Evolutionary conservation across 2,329 filamentous ascomycete species (phyloP), one percentile per base, ranked within the genome.

Genomic region (Colletotrichum sp.): DNA sequence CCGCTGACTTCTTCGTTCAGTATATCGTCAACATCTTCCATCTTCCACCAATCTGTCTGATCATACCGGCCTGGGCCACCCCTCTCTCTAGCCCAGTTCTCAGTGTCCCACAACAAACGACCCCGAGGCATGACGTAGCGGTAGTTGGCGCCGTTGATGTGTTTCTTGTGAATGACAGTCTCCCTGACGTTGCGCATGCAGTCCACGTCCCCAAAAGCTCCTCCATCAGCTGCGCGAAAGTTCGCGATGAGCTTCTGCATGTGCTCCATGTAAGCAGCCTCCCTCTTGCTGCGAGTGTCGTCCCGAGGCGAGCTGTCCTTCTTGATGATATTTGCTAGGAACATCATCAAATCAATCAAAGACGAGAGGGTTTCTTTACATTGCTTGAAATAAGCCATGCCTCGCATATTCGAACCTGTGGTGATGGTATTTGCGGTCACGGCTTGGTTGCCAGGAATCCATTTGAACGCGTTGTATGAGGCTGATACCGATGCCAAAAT

Each of bases 281-380:
- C 39, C 18, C 77, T 78, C 52, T 55, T 30, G 30, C 32, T 63
- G 28, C 69, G 57, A 21, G 15, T 67, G 16, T 24, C 34, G 13
- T 28, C 30, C 10, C 71, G 44, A 8, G 16, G 18, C 24, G 44
- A 28, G 12, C 34, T 52, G 39, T 67, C 71, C 6, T 64, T 32
- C 5, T 30, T 26, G 15, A 68, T 57, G 59, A 57, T 16, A 3
- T 68, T 30, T 13, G 66, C 63, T 21, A 74, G 72, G 63, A 77
- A 81, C 72, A 79, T 77, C 63, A 79, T 67, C 18, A 75, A 52
- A 69, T 80, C 79, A 60, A 80, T 79, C 7, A 78, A 71, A 10
- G 75, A 78, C 28, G 77, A 76, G 26, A 80, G 12, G 9, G 72
- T 67, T 24, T 68, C 55, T 13, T 63, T 64, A n/a, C 77, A 75